Conservation (phyloP, 371 early-diverging fungal species). For the Rhizopus sp. region DNA sequence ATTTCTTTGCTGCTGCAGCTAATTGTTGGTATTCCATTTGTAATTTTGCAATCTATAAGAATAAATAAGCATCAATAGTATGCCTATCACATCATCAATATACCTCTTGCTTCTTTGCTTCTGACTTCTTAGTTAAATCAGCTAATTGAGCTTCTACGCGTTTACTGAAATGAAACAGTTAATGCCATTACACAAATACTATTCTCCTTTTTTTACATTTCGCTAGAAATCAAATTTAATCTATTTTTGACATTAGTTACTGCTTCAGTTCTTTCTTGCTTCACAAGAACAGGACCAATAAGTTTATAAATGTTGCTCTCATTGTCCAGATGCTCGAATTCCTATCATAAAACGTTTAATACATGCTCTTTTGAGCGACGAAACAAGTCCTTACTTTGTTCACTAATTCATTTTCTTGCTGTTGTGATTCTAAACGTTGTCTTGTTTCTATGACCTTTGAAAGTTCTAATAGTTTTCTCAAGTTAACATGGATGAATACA, state of each 20-base stretch:
- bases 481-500: too few relatives aligned
- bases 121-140: conserved; percentile 77
- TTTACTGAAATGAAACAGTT: conserved; percentile 51
- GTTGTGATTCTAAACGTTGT: conserved; percentile 90
- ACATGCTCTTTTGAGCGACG: not conserved
- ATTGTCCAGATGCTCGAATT: conserved; percentile 81
- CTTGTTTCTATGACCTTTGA: conserved; percentile 74
- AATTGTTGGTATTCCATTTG: conserved; percentile 39
- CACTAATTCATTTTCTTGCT: conserved; percentile 94
- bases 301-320: conserved; percentile 91
- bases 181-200: not conserved
- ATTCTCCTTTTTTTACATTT: conserved; percentile 68
- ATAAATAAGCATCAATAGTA: not conserved
- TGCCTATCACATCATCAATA: not conserved
- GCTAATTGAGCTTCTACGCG: conserved; percentile 82
- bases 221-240: conserved; percentile 84
- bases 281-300: conserved; percentile 93
- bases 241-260: conserved; percentile 89
- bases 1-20: conserved; percentile 17
- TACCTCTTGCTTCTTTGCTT: conserved; percentile 77
- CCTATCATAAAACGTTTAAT: conserved; percentile 48
- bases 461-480: conserved; percentile 60
- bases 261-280: conserved; percentile 90
- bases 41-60: conserved; percentile 31
- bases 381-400: conserved; percentile 56